Evolutionary conservation across 148 eudicot genomes (phyloP), one percentile per base, ranked within the genome.

Genomic region (Chenopodium album): DNA sequence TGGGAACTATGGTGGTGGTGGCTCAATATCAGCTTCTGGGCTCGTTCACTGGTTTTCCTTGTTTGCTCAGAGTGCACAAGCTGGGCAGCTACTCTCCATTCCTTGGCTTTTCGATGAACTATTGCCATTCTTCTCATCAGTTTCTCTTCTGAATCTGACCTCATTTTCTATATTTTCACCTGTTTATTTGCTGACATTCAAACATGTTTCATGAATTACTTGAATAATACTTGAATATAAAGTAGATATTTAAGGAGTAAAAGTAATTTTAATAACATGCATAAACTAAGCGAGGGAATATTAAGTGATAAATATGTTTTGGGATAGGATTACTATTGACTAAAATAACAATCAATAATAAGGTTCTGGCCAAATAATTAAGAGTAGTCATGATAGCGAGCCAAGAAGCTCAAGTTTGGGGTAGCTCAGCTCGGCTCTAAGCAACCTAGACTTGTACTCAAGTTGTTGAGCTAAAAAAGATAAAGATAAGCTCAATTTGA

Each of bases 101-200:
- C 97, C 83, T 94, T 95, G 0, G 97, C 94, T 84, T 89, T 94
- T 62, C 92, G 84, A 67, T 92, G 88, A 78, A 94, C 97, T 74
- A 78, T 85, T 7, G 88, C 89, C 97, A 92, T 94, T 82, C 90
- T 92, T 86, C 91, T 94, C 98, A 93, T 93, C 82, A 89, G 46
- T 80, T 93, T 94, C 84, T 93, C 95, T 77, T 94, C 97, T 84
- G 92, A 85, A 84, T 93, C 88, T 11, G 94, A 85, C 76, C 97
- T 91, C 98, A 94, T 93, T 77, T 90, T 93, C 76, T 93, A 89
- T 71, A 94, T 93, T 82, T 93, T 94, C 63, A 94, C 95, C 98
- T 94, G 88, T 71, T 46, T 44, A 8, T 29, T 47, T 50, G 63
- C 68, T 31, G 9, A 19, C 34, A 29, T 29, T 37, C 80, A 72